Evolutionary conservation across 2,329 filamentous ascomycete species (phyloP), one percentile per base, ranked within the genome.

Genomic region (Endocalyx cinctus): DNA sequence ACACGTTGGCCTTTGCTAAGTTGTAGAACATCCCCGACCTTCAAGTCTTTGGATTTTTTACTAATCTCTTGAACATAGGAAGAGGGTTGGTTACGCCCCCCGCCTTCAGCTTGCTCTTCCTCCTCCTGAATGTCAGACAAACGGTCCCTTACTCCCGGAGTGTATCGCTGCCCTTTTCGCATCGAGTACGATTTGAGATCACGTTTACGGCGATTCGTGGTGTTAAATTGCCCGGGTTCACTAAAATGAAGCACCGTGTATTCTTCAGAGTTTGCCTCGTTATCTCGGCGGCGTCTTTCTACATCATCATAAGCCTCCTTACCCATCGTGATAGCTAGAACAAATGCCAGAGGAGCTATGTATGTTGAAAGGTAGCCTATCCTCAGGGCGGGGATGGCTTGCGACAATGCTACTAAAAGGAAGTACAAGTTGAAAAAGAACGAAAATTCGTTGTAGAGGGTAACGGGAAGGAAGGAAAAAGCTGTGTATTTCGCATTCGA

Each of bases 351-450:
- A 1, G 92, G 92, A 14, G 86, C 89, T 57, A 97, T 80, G 52
- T 98, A 98, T 2, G 92, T 97, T 18, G 86, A 86, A 41, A 98
- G 74, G 59, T 96, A 97, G 35, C 92, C 92, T 46, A 98, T 96
- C 34, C 88, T 79, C 34, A 98, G 66, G 15, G 85, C 77, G 4
- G 88, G 89, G 52, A 98, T 89, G 27, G 87, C 82, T 63, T 98
- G 92, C 23, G 90, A 97, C 31, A 97, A 64, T 6, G 92, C 94
- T 31, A 98, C 92, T 17, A 97, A 79, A 35, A 98, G 70, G 59
- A 98, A 98, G 59, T 98, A 98, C 70, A 97, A 87, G 72, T 98
- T 98, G 72, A 98, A 95, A 66, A 98, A 98, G 69, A 97, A 98
- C 39, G 90, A 96, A 59, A 98, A 98, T 57, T 98, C 92, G 64